Percentiles rank a stretch among this genome's conserved stretches.
Evolutionary conservation across 1,284 basidiomycete genomes (phyloP).

Genomic region (Binderoboletus segoi): DNA sequence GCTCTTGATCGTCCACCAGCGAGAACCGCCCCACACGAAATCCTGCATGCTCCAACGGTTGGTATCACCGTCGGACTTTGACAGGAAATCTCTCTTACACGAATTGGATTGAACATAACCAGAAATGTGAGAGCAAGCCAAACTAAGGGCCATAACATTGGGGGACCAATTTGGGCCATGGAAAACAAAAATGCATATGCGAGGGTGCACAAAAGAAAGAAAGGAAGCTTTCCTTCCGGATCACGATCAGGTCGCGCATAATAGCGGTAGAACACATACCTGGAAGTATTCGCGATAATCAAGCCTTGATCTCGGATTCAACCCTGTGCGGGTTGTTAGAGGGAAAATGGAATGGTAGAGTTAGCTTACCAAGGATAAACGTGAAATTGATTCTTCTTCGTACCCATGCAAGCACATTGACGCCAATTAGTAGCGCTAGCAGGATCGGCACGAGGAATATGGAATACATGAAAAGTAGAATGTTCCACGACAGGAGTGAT

Average conservation of each 20-base stretch:
- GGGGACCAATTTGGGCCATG: constrained; percentile 63
- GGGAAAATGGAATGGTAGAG: background rate
- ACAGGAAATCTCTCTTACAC: constrained; percentile 47
- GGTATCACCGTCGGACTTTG: background rate
- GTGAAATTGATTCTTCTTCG: constrained; percentile 81
- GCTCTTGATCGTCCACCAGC: constrained; percentile 80
- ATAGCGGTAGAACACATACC: constrained; percentile 41
- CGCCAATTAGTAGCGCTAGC: constrained; percentile 78
- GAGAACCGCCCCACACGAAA: constrained; percentile 38
- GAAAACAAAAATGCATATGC: constrained; percentile 86
- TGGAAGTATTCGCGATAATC: constrained; percentile 86
- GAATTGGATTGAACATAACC: constrained; percentile 79
- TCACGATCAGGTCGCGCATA: constrained; percentile 4
- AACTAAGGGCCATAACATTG: constrained; percentile 76
- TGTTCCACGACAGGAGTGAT: constrained; percentile 71
- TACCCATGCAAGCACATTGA: constrained; percentile 83
- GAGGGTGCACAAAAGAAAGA: constrained; percentile 74
- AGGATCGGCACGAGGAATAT: constrained; percentile 75
- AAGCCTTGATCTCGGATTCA: constrained; percentile 74
- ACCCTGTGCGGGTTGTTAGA: constrained; percentile 49
- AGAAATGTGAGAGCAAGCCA: constrained; percentile 74
- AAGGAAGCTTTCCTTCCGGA: constrained; percentile 61
- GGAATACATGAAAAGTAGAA: constrained; percentile 80
- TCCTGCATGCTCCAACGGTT: constrained; percentile 9
- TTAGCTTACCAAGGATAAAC: constrained; percentile 82